Evolutionary conservation across 768 basidiomycete genomes (phyloP), one percentile per base, ranked within the genome.

Genomic region (Mycena belliarum): DNA sequence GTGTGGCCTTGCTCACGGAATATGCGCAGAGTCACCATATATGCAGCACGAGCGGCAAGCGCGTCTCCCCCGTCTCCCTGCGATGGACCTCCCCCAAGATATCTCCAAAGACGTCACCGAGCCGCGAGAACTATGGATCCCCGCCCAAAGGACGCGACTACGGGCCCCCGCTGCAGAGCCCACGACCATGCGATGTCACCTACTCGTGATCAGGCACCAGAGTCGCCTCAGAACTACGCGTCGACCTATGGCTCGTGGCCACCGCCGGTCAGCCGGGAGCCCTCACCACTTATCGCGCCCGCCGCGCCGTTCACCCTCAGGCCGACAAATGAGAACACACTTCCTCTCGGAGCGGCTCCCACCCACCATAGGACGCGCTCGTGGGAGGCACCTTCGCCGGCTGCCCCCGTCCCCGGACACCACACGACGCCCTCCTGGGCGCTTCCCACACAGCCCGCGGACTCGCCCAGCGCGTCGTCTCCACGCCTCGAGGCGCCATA

Each of bases 41-140:
- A 48, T 63, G 46, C 38, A 42, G 38, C 62, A 58, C 23, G 18
- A 63, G 59, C 8, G 45, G 33, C 35, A 45, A 50, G n/a, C 69
- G 67, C 20, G 66, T 81, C 4, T 76, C 79, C 20, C 75, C 80
- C 0, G 76, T 79, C 7, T 25, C 70, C 12, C 47, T 76, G 25
- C 71, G 72, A 9, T 23, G 20, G 20, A n/a, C n/a, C n/a, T n/a
- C n/a, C n/a, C 20, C 40, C 15, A 41, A 49, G 21, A n/a, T 49
- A 21, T 23, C 40, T 6, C 20, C 40, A 21, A 21, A 46, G 21
- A n/a, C 52, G 29, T n/a, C 65, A 48, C 50, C 52, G 33, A 50
- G 12, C 23, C 45, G 49, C 47, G 53, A 44, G 55, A 38, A 38
- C 37, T 38, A 37, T 16, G 47, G 54, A 4, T 49, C 47, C 8